Base-by-base conservation (phyloP, 768 basidiomycete genomes). In the Boletus subcaerulescens region DNA sequence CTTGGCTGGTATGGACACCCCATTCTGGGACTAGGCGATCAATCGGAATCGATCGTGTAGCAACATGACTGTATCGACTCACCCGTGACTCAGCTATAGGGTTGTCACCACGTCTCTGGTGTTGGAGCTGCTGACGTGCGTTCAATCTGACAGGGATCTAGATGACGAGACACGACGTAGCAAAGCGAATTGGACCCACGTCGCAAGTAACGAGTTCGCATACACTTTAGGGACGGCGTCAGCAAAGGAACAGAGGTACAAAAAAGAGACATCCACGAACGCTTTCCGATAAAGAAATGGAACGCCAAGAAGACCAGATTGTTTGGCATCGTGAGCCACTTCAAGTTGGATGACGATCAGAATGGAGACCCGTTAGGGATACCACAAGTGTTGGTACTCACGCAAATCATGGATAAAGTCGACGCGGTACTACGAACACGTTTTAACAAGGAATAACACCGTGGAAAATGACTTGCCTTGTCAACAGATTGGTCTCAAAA, bases 241-340 rank as follows among this genome's bases (percentile, higher is more conserved):
- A 51, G 26, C 3, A 40, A 29, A 29, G 29, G 29, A 29, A 24
- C 6, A 24, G 47, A 12, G 17, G 38, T 18, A 3, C 26, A 8
- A 36, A 4, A 4, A 24, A 42, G 15, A 29, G 29, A 29, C 9
- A 29, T 29, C 14, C 17, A 61, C 75, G 47, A 49, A 80, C 79
- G 60, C 66, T 83, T 83, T 59, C 76, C 73, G 52, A 83, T 82
- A 20, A 80, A 71, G 55, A 82, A 78, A 60, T 82, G 78, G 5
- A 83, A 57, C 1, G 74, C 81, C 77, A 80, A 73, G 59, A 81
- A 82, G 11, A 82, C 66, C 5, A 82, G 71, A 54, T 81, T 80
- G 13, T 65, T 55, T 5, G 77, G 74, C 70, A 80, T 75, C 9
- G 66, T 56, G 14, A 81, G 57, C 81, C 81, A 82, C 81, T 70